These are phyloP conservation scores for Dothideomycetes sp. DNA, from an alignment of 2,329 filamentous ascomycete species.

Conservation along the genomic window DNA sequence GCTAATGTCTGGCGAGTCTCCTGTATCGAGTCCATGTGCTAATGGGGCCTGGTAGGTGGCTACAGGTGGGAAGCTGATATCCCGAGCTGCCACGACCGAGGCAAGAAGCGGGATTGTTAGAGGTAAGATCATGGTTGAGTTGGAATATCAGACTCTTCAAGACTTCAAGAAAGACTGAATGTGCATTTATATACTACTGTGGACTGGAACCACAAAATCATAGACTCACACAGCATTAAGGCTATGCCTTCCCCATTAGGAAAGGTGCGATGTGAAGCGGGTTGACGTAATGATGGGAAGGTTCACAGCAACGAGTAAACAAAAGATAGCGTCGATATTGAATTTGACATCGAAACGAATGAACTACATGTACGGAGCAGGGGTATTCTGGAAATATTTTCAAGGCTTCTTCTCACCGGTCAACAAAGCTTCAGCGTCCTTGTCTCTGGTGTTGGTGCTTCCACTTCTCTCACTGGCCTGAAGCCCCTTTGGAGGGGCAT, in stretches of 20 bases:
- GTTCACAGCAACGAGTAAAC: too few species aligned
- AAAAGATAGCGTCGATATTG: too few species aligned
- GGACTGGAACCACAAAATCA: too few species aligned
- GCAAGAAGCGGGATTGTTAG: constrained; percentile 14
- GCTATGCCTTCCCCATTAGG: not conserved
- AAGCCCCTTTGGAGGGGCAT: constrained; percentile 21
- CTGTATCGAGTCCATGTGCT: constrained; percentile 18
- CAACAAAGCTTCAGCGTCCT: constrained; percentile 38
- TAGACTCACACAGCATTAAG: not conserved
- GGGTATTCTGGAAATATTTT: too few species aligned
- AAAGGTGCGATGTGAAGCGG: too few species aligned
- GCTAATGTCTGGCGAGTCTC: constrained; percentile 20
- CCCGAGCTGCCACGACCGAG: constrained; percentile 22
- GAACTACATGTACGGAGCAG: too few species aligned
- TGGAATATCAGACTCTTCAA: not conserved
- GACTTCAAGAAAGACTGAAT: not conserved
- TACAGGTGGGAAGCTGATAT: constrained; percentile 37
- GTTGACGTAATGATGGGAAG: too few species aligned
- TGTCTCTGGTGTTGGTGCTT: constrained; percentile 36
- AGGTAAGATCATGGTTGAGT: constrained; percentile 3
- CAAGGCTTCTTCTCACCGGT: constrained; percentile 15
- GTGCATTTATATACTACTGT: not conserved
- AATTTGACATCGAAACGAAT: too few species aligned
- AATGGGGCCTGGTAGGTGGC: constrained; percentile 29
- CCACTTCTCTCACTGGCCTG: constrained; percentile 33